Conservation (phyloP, 2,329 filamentous ascomycete species). For the Chaetothyriales sp. region DNA sequence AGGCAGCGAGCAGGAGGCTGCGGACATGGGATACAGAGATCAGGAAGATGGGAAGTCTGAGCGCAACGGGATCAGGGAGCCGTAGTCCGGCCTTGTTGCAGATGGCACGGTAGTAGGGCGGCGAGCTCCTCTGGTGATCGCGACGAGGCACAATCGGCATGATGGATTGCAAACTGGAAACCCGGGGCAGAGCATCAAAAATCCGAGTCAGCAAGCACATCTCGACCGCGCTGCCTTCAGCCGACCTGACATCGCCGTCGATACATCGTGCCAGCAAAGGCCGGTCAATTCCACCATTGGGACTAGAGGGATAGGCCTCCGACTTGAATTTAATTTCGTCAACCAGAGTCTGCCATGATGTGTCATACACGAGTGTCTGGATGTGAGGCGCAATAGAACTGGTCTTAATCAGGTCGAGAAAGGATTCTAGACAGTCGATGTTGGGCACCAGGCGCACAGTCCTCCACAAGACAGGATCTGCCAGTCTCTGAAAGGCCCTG, state of each 20-base stretch:
- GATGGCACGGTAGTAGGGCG: background rate
- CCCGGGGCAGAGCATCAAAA: background rate
- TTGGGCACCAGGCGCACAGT: slow-evolving; percentile 11
- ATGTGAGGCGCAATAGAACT: slow-evolving; percentile 7
- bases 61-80: background rate
- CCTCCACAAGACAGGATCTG: slow-evolving; percentile 9
- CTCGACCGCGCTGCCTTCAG: slow-evolving; percentile 6
- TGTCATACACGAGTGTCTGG: slow-evolving; percentile 9
- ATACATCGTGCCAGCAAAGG: slow-evolving; percentile 6
- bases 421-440: slow-evolving; percentile 5
- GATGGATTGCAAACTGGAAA: background rate
- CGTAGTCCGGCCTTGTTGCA: background rate
- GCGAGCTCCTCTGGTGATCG: background rate
- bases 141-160: background rate
- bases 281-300: slow-evolving; percentile 3
- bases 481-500: slow-evolving; percentile 8
- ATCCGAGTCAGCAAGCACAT: slow-evolving; percentile 2
- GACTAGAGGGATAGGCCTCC: slow-evolving; percentile 1
- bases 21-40: background rate
- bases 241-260: slow-evolving; percentile 8
- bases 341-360: slow-evolving; percentile 8
- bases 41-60: background rate
- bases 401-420: slow-evolving; percentile 7
- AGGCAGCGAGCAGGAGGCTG: slow-evolving; percentile 8
- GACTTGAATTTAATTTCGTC: slow-evolving; percentile 4